phyloP scores from a whole-genome alignment of 306 rosid species.

The Hippophae tibetana region DNA sequence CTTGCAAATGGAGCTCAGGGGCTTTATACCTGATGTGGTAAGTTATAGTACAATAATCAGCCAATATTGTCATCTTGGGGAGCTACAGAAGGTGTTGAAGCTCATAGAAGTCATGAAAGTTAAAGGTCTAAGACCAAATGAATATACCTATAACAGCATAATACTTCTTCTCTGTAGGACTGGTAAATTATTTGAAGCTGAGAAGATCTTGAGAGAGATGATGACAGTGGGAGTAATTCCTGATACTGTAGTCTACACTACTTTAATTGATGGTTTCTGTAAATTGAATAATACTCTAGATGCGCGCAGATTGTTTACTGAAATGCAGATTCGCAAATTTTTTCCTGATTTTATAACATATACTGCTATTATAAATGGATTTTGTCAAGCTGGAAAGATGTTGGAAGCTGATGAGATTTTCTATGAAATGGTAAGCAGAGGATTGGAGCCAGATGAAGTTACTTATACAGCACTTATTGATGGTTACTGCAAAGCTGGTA shows the following conservation, averaged over 20 bases:
- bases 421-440: constrained; percentile 44
- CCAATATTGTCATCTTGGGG: constrained; percentile 53
- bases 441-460: constrained; percentile 74
- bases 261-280: constrained; percentile 59
- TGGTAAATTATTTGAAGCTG: constrained; percentile 50
- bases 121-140: constrained; percentile 51
- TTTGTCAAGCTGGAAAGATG: constrained; percentile 57
- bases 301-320: constrained; percentile 47
- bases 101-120: constrained; percentile 60
- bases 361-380: constrained; percentile 62
- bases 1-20: constrained; percentile 57
- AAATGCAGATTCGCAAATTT: constrained; percentile 48
- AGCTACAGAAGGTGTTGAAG: constrained; percentile 51
- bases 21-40: constrained; percentile 58
- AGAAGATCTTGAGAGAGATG: constrained; percentile 57
- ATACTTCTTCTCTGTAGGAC: constrained; percentile 48
- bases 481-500: constrained; percentile 76
- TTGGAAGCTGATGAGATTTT: constrained; percentile 48
- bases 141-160: constrained; percentile 51
- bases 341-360: constrained; percentile 56
- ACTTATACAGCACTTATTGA: constrained; percentile 63
- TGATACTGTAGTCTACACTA: constrained; percentile 71
- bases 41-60: constrained; percentile 66
- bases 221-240: constrained; percentile 35
- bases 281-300: constrained; percentile 48